Evolutionary conservation across 441 rosid species (phyloP).

Genomic region (Kokia cookei): DNA sequence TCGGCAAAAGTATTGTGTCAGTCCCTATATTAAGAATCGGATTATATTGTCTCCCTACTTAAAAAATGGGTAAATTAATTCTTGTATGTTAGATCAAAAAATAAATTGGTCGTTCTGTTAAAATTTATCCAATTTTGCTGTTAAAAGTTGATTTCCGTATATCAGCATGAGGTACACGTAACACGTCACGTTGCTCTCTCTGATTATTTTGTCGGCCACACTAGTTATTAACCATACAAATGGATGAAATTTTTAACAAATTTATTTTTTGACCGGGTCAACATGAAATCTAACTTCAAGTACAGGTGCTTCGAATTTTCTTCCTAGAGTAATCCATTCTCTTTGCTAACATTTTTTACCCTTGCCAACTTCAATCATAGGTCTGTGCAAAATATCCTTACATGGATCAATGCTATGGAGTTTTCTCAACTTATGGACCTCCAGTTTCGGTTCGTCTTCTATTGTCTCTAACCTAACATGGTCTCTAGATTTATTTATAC

Average conservation of each 20-base stretch:
- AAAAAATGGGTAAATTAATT: no score
- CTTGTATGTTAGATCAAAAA: rapidly evolving
- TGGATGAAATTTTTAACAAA: no score
- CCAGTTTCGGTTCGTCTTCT: constrained; percentile 44
- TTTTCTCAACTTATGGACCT: constrained; percentile 64
- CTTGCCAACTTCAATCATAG: constrained; percentile 25
- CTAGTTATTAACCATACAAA: no score
- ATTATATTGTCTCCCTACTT: no score
- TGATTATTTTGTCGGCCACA: no score
- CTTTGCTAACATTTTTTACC: constrained; percentile 1
- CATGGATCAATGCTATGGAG: constrained; percentile 59
- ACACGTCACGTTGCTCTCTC: rapidly evolving
- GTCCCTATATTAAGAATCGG: rapidly evolving
- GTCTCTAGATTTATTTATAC: neutral
- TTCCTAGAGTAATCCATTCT: neutral
- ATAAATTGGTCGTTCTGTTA: rapidly evolving
- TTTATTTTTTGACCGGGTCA: no score
- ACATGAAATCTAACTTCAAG: no score
- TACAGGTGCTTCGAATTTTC: no score
- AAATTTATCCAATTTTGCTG: no score
- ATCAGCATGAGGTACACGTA: no score
- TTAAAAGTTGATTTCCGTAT: rapidly evolving
- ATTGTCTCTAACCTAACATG: neutral
- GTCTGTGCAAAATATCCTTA: constrained; percentile 55
- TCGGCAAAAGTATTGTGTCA: rapidly evolving